Base-by-base conservation (phyloP, 768 basidiomycete genomes). In the Kwoniella dendrophila region DNA sequence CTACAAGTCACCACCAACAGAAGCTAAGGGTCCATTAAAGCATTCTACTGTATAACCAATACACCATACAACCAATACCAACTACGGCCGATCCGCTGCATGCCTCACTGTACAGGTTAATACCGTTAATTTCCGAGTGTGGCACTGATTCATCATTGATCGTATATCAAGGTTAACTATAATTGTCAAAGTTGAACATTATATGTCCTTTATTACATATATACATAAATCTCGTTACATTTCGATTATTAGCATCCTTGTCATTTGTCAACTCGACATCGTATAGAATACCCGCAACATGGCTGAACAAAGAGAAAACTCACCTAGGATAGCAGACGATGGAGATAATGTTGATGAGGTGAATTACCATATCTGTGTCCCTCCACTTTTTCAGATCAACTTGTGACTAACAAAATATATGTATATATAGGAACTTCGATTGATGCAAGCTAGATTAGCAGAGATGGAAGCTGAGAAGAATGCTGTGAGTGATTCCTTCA, bases 391-490 rank as follows among this genome's bases (percentile, higher is more conserved):
- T 43, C 6, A 6, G 44, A 52, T 38, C 27, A 11, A 43, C 34
- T 20, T 43, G 41, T 8, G 7, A 29, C 32, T 49, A n/a, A 48
- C 24, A 34, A 64, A 59, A 69, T 41, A 29, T 22, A 44, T n/a
- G 20, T 33, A 26, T 57, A 3, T 2, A 11, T 30, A 79, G 78
- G 79, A 80, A 56, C 66, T 80, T 26, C 65, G 67, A 32, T 63
- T 70, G 49, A 76, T 80, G 75, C 78, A 80, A 62, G 73, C 71
- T 52, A 61, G 77, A 32, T 62, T 78, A 47, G 74, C 74, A 44
- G 68, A 78, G 64, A 79, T 78, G 77, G 78, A 79, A 43, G 75
- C 68, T 6, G 77, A 78, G 64, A 70, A 74, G 48, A 73, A 73
- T 55, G 66, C 73, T 50, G 76, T 77, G 10, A 12, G 72, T 63